These are phyloP conservation scores for Caryocar brasiliense DNA, from an alignment of 441 rosid species.

Conservation along the genomic window DNA sequence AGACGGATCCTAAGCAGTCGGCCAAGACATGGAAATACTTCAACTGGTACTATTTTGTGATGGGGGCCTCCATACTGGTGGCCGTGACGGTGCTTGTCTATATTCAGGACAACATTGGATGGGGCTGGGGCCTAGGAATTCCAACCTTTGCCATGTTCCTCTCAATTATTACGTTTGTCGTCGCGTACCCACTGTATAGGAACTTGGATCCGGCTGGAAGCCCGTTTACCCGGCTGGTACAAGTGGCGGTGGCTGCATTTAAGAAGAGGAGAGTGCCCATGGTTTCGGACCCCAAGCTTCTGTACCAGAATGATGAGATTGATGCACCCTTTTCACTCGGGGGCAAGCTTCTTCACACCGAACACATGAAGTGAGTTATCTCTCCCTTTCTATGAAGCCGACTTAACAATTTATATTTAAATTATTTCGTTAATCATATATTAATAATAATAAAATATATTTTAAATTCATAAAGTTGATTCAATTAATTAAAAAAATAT, in stretches of 20 bases:
- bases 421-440: no score
- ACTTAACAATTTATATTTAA: no score
- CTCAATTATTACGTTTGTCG: slow-evolving; percentile 43
- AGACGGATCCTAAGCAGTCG: slow-evolving; percentile 63
- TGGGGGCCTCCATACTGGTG: slow-evolving; percentile 65
- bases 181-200: slow-evolving; percentile 65
- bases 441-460: no score
- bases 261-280: slow-evolving; percentile 49
- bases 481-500: no score
- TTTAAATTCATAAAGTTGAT: no score
- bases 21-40: slow-evolving; percentile 77
- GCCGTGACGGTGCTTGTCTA: slow-evolving; percentile 80
- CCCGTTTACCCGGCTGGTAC: slow-evolving; percentile 77
- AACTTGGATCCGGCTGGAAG: slow-evolving; percentile 71
- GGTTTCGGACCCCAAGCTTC: slow-evolving; percentile 36
- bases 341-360: slow-evolving; percentile 59
- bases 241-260: slow-evolving; percentile 57
- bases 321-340: slow-evolving; percentile 64
- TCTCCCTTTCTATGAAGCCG: background rate
- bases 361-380: slow-evolving; percentile 44
- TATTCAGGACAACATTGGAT: slow-evolving; percentile 78
- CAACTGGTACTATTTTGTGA: slow-evolving; percentile 85
- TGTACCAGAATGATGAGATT: slow-evolving; percentile 60
- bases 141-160: slow-evolving; percentile 72
- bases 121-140: slow-evolving; percentile 88